Evolutionary conservation across 176 grass and related monocot species (phyloP).

Genomic region (Sorghum bicolor): Sorghum_bicolor_NCBIv3 NC_012877.2:53109001-53109500

Average conservation of each 20-base stretch:
- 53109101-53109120: constrained; percentile 70
- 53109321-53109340: constrained; percentile 87
- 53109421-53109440: constrained; percentile 94
- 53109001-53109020: constrained; percentile 58
- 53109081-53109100: constrained; percentile 83
- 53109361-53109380: constrained; percentile 81
- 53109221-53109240: constrained; percentile 99
- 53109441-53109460: not conserved
- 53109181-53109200: too few relatives aligned
- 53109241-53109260: constrained; percentile 60
- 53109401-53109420: constrained; percentile 84
- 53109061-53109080: constrained; percentile 67
- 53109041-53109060: constrained; percentile 92
- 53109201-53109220: not conserved
- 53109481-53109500: not conserved
- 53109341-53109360: constrained; percentile 85
- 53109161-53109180: too few relatives aligned
- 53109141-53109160: too few relatives aligned
- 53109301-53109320: constrained; percentile 70
- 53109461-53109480: too few relatives aligned
- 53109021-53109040: constrained; percentile 98
- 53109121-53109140: constrained; percentile 40
- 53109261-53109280: constrained; percentile 70
- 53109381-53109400: constrained; percentile 95
- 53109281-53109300: constrained; percentile 69